A percentile compares a stretch with the other conserved stretches of the same genome.
These are phyloP conservation scores for Colletotrichum viniferum DNA, from an alignment of 2,329 filamentous ascomycete genomes.

Conservation along the genomic window DNA sequence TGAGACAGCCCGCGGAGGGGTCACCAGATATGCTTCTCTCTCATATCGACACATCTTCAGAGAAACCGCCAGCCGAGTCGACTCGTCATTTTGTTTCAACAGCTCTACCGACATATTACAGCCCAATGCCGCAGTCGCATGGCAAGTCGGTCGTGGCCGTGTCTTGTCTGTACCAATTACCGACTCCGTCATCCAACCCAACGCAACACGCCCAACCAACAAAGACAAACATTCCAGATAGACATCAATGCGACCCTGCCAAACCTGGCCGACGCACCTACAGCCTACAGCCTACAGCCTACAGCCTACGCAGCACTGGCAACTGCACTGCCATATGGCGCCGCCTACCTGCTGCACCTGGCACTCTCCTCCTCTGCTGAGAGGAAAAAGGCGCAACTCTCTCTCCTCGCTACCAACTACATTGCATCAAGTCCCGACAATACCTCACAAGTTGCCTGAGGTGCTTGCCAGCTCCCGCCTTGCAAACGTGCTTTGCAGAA, in stretches of 20 bases:
- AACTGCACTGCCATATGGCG: background rate
- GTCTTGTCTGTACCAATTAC: background rate
- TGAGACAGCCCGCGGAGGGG: background rate
- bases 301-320: background rate
- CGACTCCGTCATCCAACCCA: background rate
- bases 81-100: background rate
- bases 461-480: background rate
- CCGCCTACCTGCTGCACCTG: background rate
- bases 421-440: background rate
- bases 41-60: background rate
- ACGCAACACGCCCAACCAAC: background rate
- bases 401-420: background rate
- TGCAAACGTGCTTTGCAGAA: background rate
- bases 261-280: background rate
- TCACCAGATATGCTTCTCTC: background rate
- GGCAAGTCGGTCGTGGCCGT: background rate
- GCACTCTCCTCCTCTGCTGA: background rate
- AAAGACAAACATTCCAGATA: constrained; percentile 2
- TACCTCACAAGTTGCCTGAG: background rate
- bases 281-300: background rate
- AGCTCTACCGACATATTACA: background rate
- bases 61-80: background rate
- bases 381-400: background rate
- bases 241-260: background rate
- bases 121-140: background rate